Evolutionary conservation across 1,284 basidiomycete species (phyloP).

Genomic region (Rhodotorula sp.): DNA sequence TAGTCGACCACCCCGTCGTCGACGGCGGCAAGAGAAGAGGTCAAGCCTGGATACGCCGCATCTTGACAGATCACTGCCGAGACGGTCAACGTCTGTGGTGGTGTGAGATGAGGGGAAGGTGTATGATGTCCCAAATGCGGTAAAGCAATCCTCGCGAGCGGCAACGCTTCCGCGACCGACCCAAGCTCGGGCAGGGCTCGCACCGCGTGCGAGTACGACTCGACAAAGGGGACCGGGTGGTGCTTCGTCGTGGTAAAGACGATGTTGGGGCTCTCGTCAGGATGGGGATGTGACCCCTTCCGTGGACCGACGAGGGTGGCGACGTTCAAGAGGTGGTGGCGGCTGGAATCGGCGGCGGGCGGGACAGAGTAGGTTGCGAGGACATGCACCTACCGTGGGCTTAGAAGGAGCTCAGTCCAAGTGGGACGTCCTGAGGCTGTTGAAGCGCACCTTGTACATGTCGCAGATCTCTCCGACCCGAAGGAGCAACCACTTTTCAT

Average conservation of each 20-base stretch:
- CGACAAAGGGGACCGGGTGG: conserved; percentile 31
- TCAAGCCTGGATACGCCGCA: conserved; percentile 15
- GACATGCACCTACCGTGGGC: conserved; percentile 11
- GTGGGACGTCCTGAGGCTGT: no score
- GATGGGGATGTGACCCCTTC: background rate
- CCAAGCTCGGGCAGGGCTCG: conserved; percentile 4
- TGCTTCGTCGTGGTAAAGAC: conserved; percentile 31
- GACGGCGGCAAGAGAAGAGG: background rate
- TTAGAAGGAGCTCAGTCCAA: accelerated
- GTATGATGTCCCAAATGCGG: background rate
- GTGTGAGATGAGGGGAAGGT: conserved; percentile 6
- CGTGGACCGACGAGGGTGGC: conserved; percentile 30
- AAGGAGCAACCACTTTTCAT: conserved; percentile 12
- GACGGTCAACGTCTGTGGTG: conserved; percentile 10
- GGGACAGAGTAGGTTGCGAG: conserved; percentile 30
- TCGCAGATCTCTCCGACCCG: conserved; percentile 17
- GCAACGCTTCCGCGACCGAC: background rate
- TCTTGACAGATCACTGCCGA: conserved; percentile 29
- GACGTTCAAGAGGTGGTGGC: conserved; percentile 16
- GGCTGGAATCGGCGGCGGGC: background rate
- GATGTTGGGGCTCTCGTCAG: background rate
- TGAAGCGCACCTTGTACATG: conserved; percentile 12
- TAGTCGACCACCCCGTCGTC: no score
- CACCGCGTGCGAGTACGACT: conserved; percentile 14
- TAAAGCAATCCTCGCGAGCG: conserved; percentile 8